These are phyloP conservation scores for Arthrobotrys sphaeroides DNA, from an alignment of 2,329 filamentous ascomycete species.

Conservation along the genomic window DNA sequence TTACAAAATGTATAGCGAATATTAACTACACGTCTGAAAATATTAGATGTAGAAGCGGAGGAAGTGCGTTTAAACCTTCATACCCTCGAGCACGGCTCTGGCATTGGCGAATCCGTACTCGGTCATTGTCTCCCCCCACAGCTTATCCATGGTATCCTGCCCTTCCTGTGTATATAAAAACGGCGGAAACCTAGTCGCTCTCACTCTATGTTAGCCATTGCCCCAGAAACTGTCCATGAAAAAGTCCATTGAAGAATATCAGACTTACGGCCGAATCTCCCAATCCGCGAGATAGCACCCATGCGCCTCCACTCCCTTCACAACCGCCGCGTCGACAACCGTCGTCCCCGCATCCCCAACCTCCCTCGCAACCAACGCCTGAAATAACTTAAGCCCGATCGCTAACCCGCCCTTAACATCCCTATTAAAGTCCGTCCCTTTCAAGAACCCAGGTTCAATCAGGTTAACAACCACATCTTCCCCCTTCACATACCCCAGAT, in stretches of 20 bases:
- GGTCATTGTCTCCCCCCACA: conserved; percentile 62
- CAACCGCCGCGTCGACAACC: conserved; percentile 64
- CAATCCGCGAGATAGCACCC: conserved; percentile 66
- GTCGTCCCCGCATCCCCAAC: conserved; percentile 63
- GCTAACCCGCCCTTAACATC: conserved; percentile 57
- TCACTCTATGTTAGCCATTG: not conserved
- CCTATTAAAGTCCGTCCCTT: conserved; percentile 63
- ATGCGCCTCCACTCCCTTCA: conserved; percentile 66
- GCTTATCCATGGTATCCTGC: conserved; percentile 59
- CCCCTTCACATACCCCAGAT: conserved; percentile 61
- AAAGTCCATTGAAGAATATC: not conserved
- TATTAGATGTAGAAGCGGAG: too few species aligned
- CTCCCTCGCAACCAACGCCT: conserved; percentile 58
- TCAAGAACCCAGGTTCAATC: conserved; percentile 64
- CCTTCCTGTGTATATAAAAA: conserved; percentile 61
- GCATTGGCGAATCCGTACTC: conserved; percentile 60
- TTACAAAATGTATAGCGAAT: not conserved
- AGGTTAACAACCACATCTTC: conserved; percentile 65
- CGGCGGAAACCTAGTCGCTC: conserved; percentile 58
- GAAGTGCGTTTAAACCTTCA: not conserved
- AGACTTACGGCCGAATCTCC: conserved; percentile 64
- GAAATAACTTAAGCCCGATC: conserved; percentile 55
- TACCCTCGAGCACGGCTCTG: conserved; percentile 22
- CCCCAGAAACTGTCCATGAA: not conserved
- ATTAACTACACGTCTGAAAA: not conserved